Conservation (phyloP, 2,329 filamentous ascomycete genomes). For the Scedosporium minutisporum region DNA sequence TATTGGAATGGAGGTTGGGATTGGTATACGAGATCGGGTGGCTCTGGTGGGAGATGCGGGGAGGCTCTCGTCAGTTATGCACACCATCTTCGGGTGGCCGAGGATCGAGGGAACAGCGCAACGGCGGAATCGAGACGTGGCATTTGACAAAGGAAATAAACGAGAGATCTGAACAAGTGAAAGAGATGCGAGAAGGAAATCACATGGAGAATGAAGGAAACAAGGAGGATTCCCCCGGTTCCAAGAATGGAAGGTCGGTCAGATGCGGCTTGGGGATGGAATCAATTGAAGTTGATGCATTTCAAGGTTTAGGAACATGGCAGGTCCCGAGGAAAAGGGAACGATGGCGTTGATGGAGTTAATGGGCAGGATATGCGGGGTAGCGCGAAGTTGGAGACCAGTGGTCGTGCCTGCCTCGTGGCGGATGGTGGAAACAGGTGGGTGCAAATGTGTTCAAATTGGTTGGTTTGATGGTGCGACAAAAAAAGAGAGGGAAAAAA, state of each 20-base stretch:
- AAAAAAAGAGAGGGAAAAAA: not conserved
- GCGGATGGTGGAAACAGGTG: not conserved
- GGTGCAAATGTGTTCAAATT: not conserved
- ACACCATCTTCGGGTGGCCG: not conserved
- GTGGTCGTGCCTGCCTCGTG: not conserved
- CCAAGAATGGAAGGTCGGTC: too few relatives aligned
- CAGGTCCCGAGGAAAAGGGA: too few relatives aligned
- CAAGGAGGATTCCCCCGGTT: too few relatives aligned
- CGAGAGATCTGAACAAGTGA: not conserved
- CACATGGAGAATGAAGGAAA: too few relatives aligned
- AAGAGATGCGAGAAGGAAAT: not conserved
- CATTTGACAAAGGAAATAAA: not conserved
- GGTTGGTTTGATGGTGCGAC: not conserved
- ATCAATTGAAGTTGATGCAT: too few relatives aligned
- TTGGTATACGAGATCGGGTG: not conserved
- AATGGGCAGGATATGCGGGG: not conserved
- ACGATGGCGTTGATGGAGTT: not conserved
- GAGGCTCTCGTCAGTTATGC: slow-evolving; percentile 1
- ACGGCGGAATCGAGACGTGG: not conserved
- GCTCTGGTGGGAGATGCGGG: not conserved
- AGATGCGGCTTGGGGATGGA: not conserved
- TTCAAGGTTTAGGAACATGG: too few relatives aligned
- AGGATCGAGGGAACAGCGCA: not conserved
- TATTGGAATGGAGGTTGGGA: not conserved
- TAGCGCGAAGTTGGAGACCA: not conserved